These are phyloP conservation scores for Ajuga reptans DNA, from an alignment of 305 asterid genomes.

Conservation along the genomic window DNA sequence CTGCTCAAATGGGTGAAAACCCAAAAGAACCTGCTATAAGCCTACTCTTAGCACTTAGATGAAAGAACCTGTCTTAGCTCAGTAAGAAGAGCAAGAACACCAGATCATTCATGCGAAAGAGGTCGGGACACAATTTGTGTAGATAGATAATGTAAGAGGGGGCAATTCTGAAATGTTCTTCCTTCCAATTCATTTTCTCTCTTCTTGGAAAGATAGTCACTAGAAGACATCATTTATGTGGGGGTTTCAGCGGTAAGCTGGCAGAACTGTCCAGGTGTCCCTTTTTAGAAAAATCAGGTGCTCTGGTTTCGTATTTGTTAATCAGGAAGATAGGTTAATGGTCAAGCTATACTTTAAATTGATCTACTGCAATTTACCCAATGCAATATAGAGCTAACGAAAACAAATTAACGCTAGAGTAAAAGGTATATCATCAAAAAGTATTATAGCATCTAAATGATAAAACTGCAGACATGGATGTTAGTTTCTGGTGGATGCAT, in stretches of 20 bases:
- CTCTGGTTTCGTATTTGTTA: conserved; percentile 3
- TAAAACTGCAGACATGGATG: not conserved
- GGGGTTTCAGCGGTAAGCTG: not conserved
- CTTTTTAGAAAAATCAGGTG: not conserved
- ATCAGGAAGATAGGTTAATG: not conserved
- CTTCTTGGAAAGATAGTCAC: not conserved
- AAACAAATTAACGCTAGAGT: not conserved
- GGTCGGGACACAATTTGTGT: not conserved
- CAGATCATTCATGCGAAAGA: not conserved
- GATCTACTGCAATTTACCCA: not conserved
- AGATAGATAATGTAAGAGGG: not conserved
- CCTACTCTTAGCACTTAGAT: too few relatives aligned
- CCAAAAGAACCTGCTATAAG: not conserved
- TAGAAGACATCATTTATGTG: not conserved
- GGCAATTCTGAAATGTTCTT: not conserved
- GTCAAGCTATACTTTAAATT: not conserved
- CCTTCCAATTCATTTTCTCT: not conserved
- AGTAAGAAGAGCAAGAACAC: not conserved
- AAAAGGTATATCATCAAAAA: not conserved
- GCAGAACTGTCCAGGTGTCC: not conserved
- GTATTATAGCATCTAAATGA: not conserved
- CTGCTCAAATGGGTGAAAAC: not conserved
- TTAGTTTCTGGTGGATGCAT: not conserved
- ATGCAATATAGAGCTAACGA: not conserved
- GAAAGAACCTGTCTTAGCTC: too few relatives aligned